A percentile compares a stretch with the other conserved stretches of the same genome.
Evolutionary conservation across 1,139 yeast species (phyloP).

Genomic region (Hemisphaericaspora lyxosophila): DNA sequence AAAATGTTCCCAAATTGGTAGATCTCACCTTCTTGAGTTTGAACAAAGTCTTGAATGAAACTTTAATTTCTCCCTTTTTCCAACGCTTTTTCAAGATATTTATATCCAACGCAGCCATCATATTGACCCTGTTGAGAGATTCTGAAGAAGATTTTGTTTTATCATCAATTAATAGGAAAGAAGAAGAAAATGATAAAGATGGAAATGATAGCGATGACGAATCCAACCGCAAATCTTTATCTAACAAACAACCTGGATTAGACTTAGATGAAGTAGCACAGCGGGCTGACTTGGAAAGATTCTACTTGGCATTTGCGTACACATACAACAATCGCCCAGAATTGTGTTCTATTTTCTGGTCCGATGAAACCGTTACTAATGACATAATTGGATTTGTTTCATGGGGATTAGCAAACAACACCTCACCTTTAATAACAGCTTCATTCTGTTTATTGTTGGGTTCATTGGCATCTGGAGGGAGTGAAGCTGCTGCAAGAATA

Average conservation of each 20-base stretch:
- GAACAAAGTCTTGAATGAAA: conserved; percentile 27
- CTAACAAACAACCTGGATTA: conserved; percentile 20
- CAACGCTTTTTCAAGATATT: conserved; percentile 60
- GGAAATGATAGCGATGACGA: conserved; percentile 7
- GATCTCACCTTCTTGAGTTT: conserved; percentile 22
- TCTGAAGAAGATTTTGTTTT: conserved; percentile 81
- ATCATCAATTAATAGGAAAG: conserved; percentile 42
- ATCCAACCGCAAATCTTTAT: conserved; percentile 4
- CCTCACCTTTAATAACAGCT: conserved; percentile 78
- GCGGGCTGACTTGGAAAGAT: conserved; percentile 83
- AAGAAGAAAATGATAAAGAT: conserved; percentile 17
- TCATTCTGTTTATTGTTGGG: conserved; percentile 79
- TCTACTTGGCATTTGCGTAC: conserved; percentile 74
- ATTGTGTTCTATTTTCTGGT: conserved; percentile 68
- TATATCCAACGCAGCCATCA: conserved; percentile 72
- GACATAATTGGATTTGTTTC: conserved; percentile 69
- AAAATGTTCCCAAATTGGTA: conserved; percentile 25
- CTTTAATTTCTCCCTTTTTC: conserved; percentile 42
- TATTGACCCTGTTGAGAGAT: conserved; percentile 76
- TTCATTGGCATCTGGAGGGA: conserved; percentile 65
- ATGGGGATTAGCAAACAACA: conserved; percentile 85
- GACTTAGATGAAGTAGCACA: conserved; percentile 59
- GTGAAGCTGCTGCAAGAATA: conserved; percentile 44
- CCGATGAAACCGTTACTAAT: conserved; percentile 48
- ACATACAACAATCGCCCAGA: conserved; percentile 64